phyloP scores from a whole-genome alignment of 176 grass and related monocot genomes.

The Saccharum spontaneum region DNA sequence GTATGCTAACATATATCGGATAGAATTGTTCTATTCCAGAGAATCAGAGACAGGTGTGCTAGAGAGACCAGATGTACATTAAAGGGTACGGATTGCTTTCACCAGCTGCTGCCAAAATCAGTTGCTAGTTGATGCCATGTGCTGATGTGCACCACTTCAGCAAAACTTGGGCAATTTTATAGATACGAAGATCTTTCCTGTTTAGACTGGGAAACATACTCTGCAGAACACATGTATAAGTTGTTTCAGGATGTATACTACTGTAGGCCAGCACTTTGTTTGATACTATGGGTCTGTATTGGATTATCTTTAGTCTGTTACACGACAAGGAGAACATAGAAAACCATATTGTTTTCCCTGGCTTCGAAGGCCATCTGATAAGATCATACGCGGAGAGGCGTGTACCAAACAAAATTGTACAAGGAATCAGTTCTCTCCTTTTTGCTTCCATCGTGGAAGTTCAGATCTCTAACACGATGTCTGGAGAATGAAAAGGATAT shows the following conservation, averaged over 20 bases:
- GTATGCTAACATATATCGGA: not conserved
- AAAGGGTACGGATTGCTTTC: not conserved
- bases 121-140: not conserved
- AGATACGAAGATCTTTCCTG: not conserved
- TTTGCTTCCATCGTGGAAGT: not conserved
- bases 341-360: not conserved
- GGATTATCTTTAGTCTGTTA: not conserved
- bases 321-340: not conserved
- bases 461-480: constrained; percentile 71
- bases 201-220: not conserved
- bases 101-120: constrained; percentile 3
- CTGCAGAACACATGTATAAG: not conserved
- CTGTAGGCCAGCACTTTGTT: not conserved
- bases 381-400: not conserved
- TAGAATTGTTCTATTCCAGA: not conserved
- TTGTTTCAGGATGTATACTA: constrained; percentile 8
- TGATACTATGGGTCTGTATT: not conserved
- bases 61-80: constrained; percentile 1
- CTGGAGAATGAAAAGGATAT: constrained; percentile 24
- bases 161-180: not conserved
- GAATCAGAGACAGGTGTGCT: not conserved
- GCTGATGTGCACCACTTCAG: not conserved
- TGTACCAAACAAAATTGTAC: not conserved
- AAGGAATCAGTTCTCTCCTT: not conserved
- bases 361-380: not conserved